Base-by-base conservation (phyloP, 164 flowering plant genomes). In the Annona cherimola region DNA sequence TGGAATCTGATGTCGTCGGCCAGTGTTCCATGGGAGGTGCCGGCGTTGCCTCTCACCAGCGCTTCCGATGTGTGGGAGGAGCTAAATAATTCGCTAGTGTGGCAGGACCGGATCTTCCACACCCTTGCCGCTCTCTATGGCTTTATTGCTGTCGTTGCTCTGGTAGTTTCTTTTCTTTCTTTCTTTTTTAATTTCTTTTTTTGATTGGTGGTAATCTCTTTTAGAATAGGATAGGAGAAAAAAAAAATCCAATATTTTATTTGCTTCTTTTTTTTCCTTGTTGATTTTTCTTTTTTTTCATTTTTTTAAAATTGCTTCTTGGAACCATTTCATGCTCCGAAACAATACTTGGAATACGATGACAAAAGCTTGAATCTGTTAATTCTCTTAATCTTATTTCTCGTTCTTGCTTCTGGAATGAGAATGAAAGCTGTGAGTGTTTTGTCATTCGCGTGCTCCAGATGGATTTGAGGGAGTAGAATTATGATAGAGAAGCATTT, bases 31-130 rank as follows among this genome's bases (percentile, higher is more conserved):
- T 42, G 78, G 76, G 74, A 71, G 74, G 82, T 84, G 73, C 71
- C 71, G 63, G 80, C 88, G 60, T 73, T 60, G 71, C 74, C 67
- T 18, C 73, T 89, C 9, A 81, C 39, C 54, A 79, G 79, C 41
- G 86, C 91, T 4, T 76, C 80, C 8, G 82, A 57, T 75, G 91
- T 97, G 98, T 94, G 98, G 98, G 74, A 85, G 2, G 85, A 87
- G 0, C 76, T 88, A 6, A 90, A 94, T 72, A 69, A 81, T 2
- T 92, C 98, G 1, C 66, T 75, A 9, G 8, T 81, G 4, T 94
- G 97, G 94, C 98, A 94, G 81, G 86, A 88, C 79, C 88, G 92
- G 16, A 85, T 89, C 68, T 94, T 89, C 73, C 88, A 87, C 75
- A 66, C 84, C 50, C 93, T 94, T 69, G 84, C 93, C 42, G 90